A percentile compares a stretch with the other conserved stretches of the same genome.
These are phyloP conservation scores for Prunus salicina DNA, from an alignment of 306 rosid species.

Conservation along the genomic window DNA sequence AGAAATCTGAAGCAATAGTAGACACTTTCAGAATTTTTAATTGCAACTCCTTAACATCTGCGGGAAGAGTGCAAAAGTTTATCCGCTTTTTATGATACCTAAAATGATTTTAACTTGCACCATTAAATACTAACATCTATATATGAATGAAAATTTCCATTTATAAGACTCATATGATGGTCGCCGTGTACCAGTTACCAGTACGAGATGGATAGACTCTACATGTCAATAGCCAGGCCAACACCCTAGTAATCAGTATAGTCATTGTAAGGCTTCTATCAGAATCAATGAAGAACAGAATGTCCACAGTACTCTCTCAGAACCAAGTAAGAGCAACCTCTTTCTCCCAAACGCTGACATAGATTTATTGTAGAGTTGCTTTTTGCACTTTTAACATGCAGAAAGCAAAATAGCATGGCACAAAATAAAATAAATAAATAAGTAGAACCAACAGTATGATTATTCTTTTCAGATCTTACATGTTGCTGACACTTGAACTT, in stretches of 20 bases:
- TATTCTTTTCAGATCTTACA: conserved; percentile 39
- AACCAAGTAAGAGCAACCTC: neutral
- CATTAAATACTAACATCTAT: neutral
- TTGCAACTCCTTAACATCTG: neutral
- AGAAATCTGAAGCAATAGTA: neutral
- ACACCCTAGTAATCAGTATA: neutral
- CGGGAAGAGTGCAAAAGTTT: neutral
- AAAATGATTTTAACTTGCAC: neutral
- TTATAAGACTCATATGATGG: no score
- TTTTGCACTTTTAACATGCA: neutral
- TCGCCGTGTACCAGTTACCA: neutral
- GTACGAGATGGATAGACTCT: neutral
- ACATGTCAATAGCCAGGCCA: neutral
- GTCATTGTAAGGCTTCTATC: neutral
- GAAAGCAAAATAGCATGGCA: neutral
- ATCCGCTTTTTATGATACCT: neutral
- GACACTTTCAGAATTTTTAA: neutral
- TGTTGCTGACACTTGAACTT: conserved; percentile 92
- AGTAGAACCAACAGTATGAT: neutral
- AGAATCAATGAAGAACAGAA: neutral
- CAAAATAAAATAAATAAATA: neutral
- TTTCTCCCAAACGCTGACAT: neutral
- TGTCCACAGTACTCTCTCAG: neutral
- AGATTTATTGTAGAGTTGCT: neutral
- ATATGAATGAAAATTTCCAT: neutral